A percentile compares a stretch with the other conserved stretches of the same genome.
Conservation (phyloP, 352 stramenopile species). For the Globisporangium rhizosaccharum region DNA sequence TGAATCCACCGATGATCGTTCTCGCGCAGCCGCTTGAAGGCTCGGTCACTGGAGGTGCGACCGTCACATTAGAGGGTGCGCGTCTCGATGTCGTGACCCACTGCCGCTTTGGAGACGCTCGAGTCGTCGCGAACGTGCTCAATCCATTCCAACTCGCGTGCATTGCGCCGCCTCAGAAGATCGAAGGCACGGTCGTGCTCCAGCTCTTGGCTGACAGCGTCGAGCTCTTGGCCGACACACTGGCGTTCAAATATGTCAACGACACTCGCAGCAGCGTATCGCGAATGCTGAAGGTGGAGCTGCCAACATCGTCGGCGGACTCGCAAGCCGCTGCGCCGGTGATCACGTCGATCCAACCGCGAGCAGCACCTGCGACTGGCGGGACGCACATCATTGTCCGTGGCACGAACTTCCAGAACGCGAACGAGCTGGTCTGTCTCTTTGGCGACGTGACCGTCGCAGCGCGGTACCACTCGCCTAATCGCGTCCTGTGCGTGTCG, state of each 20-base stretch:
- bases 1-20: slow-evolving; percentile 41
- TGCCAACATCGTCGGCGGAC: neutral
- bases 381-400: slow-evolving; percentile 69
- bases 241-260: slow-evolving; percentile 42
- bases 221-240: slow-evolving; percentile 28
- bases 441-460: slow-evolving; percentile 59
- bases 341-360: slow-evolving; percentile 16
- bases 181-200: slow-evolving; percentile 31
- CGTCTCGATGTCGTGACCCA: slow-evolving; percentile 50
- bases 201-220: slow-evolving; percentile 33
- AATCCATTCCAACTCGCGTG: slow-evolving; percentile 24
- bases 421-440: slow-evolving; percentile 66
- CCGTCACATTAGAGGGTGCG: slow-evolving; percentile 39
- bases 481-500: slow-evolving; percentile 51
- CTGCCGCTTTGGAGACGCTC: slow-evolving; percentile 61
- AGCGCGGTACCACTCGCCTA: slow-evolving; percentile 43
- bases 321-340: slow-evolving; percentile 6
- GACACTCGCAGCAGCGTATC: neutral
- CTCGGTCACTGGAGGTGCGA: slow-evolving; percentile 28
- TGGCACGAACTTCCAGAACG: slow-evolving; percentile 76
- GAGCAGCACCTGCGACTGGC: slow-evolving; percentile 16
- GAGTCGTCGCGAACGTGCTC: slow-evolving; percentile 19
- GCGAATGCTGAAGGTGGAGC: neutral
- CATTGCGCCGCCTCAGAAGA: slow-evolving; percentile 28
- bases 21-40: slow-evolving; percentile 26